These are phyloP conservation scores for Mycena sp. DNA, from an alignment of 1,284 basidiomycete genomes.

Conservation along the genomic window DNA sequence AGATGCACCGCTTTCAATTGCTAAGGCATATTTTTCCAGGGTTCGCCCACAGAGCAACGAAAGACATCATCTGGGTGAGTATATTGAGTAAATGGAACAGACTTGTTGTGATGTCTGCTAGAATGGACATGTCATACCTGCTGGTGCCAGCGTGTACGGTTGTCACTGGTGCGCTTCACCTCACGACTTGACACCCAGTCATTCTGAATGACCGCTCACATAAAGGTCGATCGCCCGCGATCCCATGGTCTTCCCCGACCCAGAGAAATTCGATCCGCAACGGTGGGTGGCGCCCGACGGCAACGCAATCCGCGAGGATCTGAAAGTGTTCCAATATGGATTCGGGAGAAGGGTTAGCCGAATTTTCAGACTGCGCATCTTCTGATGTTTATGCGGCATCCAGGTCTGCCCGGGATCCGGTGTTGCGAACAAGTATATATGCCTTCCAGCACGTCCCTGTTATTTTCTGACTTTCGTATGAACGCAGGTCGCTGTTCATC, in stretches of 20 bases:
- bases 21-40: slow-evolving; percentile 42
- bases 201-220: not conserved
- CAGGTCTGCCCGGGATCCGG: slow-evolving; percentile 66
- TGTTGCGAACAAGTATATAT: slow-evolving; percentile 57
- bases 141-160: slow-evolving; percentile 65
- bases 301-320: slow-evolving; percentile 54
- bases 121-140: slow-evolving; percentile 65
- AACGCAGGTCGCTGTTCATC: slow-evolving; percentile 61
- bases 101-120: slow-evolving; percentile 32
- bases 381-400: not conserved
- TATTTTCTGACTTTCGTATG: not conserved
- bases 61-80: slow-evolving; percentile 67
- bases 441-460: slow-evolving; percentile 27
- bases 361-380: not conserved
- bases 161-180: slow-evolving; percentile 65
- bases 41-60: slow-evolving; percentile 64
- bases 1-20: not conserved
- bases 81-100: not conserved
- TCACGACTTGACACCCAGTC: not conserved
- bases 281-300: slow-evolving; percentile 65
- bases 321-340: slow-evolving; percentile 63
- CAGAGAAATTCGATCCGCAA: slow-evolving; percentile 65
- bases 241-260: slow-evolving; percentile 63
- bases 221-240: slow-evolving; percentile 63
- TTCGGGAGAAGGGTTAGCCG: slow-evolving; percentile 61